Evolutionary conservation across 768 basidiomycete genomes (phyloP).

Genomic region (Mycena haematopus): DNA sequence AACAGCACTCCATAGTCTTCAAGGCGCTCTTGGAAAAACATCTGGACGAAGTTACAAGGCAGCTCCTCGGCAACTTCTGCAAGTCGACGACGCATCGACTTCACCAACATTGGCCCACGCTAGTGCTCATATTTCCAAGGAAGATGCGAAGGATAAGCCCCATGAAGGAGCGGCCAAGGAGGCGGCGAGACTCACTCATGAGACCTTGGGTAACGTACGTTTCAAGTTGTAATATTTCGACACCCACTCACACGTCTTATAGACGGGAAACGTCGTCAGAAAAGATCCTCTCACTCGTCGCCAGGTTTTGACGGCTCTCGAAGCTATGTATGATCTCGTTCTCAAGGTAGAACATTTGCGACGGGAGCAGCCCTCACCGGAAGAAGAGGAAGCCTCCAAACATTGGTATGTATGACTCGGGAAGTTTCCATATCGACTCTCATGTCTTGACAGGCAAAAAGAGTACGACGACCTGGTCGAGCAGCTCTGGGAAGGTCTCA

Average conservation of each 20-base stretch:
- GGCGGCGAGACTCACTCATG: constrained; percentile 76
- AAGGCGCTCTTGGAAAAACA: constrained; percentile 95
- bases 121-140: constrained; percentile 60
- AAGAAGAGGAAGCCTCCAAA: constrained; percentile 53
- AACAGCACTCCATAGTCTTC: constrained; percentile 73
- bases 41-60: constrained; percentile 94
- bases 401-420: constrained; percentile 50
- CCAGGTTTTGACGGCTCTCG: constrained; percentile 79
- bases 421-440: constrained; percentile 6
- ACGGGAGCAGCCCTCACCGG: constrained; percentile 74
- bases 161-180: constrained; percentile 70
- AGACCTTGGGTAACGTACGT: constrained; percentile 70
- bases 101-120: constrained; percentile 54
- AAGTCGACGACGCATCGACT: constrained; percentile 71
- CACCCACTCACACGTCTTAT: constrained; percentile 9
- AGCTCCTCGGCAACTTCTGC: constrained; percentile 94
- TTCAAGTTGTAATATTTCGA: not conserved
- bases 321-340: constrained; percentile 84
- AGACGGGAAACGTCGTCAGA: constrained; percentile 69
- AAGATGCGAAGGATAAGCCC: constrained; percentile 47
- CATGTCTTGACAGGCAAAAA: constrained; percentile 50
- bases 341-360: constrained; percentile 86
- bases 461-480: constrained; percentile 67
- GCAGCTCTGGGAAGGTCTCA: constrained; percentile 78
- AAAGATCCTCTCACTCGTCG: constrained; percentile 81